These are phyloP conservation scores for Suillus cothurnatus DNA, from an alignment of 768 basidiomycete genomes.

Conservation along the genomic window DNA sequence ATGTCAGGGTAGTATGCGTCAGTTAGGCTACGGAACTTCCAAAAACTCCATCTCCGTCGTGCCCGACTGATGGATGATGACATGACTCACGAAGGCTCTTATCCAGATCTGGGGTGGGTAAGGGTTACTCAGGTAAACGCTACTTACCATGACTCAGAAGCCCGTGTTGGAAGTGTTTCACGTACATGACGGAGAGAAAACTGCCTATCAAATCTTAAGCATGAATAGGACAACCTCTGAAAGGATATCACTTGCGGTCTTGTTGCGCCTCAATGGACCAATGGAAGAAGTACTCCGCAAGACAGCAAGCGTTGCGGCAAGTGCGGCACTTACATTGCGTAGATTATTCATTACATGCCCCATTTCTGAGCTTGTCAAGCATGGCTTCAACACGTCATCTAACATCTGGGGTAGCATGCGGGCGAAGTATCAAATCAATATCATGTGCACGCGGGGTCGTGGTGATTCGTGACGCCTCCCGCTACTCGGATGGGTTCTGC, in stretches of 20 bases:
- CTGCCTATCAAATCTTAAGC: not conserved
- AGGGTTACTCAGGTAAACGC: not conserved
- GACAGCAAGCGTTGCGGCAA: not conserved
- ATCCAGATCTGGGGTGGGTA: conserved; percentile 1
- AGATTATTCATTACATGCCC: not conserved
- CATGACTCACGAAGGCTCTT: not conserved
- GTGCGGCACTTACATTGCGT: not conserved
- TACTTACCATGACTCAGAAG: conserved; percentile 1
- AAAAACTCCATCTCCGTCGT: not conserved
- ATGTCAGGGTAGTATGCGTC: not conserved
- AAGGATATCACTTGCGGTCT: not conserved
- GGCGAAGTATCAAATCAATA: not conserved
- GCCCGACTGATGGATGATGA: conserved; percentile 1
- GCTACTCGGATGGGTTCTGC: conserved; percentile 6
- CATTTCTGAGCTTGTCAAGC: conserved; percentile 1
- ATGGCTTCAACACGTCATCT: conserved; percentile 2
- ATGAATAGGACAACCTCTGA: not conserved
- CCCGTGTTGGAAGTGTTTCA: conserved; percentile 3
- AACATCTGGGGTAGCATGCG: conserved; percentile 2
- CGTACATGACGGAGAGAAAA: not conserved
- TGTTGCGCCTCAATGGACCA: not conserved
- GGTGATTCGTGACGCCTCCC: conserved; percentile 5
- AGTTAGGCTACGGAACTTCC: not conserved
- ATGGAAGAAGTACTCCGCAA: not conserved
- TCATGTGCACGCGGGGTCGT: conserved; percentile 7